phyloP scores from a whole-genome alignment of 768 basidiomycete species.

The Daedaleopsis nitida region DNA sequence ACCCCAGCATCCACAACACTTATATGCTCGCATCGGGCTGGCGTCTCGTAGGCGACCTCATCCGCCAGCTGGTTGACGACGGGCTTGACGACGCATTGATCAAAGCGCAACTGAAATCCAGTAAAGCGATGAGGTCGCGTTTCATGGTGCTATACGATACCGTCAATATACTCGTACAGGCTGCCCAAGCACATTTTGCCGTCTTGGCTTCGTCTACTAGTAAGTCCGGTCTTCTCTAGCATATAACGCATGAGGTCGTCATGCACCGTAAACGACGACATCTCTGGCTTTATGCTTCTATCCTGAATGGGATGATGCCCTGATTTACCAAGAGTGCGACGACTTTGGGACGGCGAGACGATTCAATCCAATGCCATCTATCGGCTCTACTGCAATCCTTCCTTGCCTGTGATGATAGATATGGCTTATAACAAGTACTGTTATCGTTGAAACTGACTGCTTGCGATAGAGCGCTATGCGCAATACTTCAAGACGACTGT shows the following conservation, averaged over 20 bases:
- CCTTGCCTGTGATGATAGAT: too few species aligned
- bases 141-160: constrained; percentile 70
- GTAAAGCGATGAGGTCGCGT: constrained; percentile 51
- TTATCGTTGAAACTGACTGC: not conserved
- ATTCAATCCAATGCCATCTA: too few species aligned
- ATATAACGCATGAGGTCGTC: not conserved
- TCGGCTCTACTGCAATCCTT: too few species aligned
- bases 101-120: constrained; percentile 53
- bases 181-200: constrained; percentile 67
- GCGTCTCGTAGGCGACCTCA: constrained; percentile 65
- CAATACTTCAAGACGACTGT: constrained; percentile 62
- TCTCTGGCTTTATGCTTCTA: too few species aligned
- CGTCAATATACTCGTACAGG: constrained; percentile 57
- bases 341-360: too few species aligned
- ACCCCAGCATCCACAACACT: constrained; percentile 73
- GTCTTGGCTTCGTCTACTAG: constrained; percentile 70
- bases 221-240: constrained; percentile 36
- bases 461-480: constrained; percentile 64
- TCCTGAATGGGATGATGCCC: too few species aligned
- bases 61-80: constrained; percentile 55
- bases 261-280: too few species aligned
- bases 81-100: constrained; percentile 57
- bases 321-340: too few species aligned
- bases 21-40: constrained; percentile 85
- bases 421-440: too few species aligned